Evolutionary conservation across 805 yeast species (phyloP).

Genomic region (Saccharomycopsis guyanensis): DNA sequence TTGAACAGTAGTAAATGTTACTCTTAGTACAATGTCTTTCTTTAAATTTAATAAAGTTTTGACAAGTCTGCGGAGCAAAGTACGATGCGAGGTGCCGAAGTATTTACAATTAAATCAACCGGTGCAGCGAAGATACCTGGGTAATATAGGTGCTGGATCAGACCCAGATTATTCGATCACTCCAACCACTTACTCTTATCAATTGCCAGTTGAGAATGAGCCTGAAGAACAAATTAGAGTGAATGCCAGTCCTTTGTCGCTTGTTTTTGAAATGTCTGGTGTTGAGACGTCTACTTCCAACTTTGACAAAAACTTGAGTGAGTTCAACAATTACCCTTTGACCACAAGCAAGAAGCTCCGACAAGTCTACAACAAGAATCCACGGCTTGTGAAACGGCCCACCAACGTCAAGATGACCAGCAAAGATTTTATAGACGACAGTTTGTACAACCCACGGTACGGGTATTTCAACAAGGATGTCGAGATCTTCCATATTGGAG

Average conservation of each 20-base stretch:
- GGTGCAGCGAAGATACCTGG: no score
- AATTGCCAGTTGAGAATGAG: slow-evolving; percentile 11
- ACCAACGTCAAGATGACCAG: slow-evolving; percentile 59
- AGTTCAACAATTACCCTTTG: slow-evolving; percentile 38
- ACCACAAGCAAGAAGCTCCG: slow-evolving; percentile 32
- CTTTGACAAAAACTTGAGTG: slow-evolving; percentile 27
- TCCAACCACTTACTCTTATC: slow-evolving; percentile 23
- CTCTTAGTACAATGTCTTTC: no score
- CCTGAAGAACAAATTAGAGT: slow-evolving; percentile 20
- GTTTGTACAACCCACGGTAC: slow-evolving; percentile 71
- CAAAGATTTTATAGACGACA: slow-evolving; percentile 77
- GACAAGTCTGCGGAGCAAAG: no score
- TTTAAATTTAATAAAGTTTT: no score
- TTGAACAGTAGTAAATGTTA: no score
- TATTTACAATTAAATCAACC: no score
- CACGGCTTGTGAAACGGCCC: slow-evolving; percentile 38
- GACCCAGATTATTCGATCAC: slow-evolving; percentile 23
- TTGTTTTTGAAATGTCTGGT: slow-evolving; percentile 29
- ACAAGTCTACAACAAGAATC: background rate
- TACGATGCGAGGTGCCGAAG: no score
- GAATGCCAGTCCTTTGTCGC: slow-evolving; percentile 15
- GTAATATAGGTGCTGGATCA: background rate
- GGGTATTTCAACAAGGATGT: slow-evolving; percentile 80
- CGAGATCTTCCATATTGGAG: slow-evolving; percentile 62
- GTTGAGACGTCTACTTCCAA: slow-evolving; percentile 29